Evolutionary conservation across 805 yeast species (phyloP), one percentile per base, ranked within the genome.

Genomic region (Wickerhamomyces bisporus): DNA sequence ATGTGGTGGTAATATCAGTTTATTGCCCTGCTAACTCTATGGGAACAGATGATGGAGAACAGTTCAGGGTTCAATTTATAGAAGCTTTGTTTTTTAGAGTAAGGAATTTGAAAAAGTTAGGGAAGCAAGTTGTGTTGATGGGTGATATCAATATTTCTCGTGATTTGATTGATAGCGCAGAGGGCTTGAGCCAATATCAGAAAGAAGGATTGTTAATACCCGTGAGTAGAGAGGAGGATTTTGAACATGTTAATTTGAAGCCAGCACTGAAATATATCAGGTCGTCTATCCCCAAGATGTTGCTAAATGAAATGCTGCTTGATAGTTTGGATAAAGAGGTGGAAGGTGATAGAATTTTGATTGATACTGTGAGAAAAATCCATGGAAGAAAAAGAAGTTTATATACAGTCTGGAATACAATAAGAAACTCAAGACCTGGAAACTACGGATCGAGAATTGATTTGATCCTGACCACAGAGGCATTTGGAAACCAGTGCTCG

Each of bases 21-120:
- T 91, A 91, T 53, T 91, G 97, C 55, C 98, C 98, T 0, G 98
- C 98, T 1, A 86, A 87, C 55, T 86, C 97, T 0, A 67, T 68
- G 58, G 75, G 71, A 1, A 75, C 87, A 0, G 82, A 75, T 19
- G 81, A 77, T 21, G 95, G 79, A 12, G 84, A 79, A 46, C 52
- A 50, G 11, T 80, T 68, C 47, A 61, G 94, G 35, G 47, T 76
- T 27, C 59, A 65, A 13, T 91, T 86, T 49, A 62, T 86, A 36
- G 64, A 65, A 17, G 60, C 74, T 2, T 55, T 91, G 34, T 74
- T 87, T 36, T 61, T 70, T 38, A 70, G 98, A 32, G 72, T 85
- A 14, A 61, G 73, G 25, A 71, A 70, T 26, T 64, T 91, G 39
- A 58, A 65, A n/a, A 47, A 49, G 2, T 30, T 64, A 43, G 86